These are phyloP conservation scores for Fusarium subglutinans DNA, from an alignment of 2,329 filamentous ascomycete species.

Conservation along the genomic window DNA sequence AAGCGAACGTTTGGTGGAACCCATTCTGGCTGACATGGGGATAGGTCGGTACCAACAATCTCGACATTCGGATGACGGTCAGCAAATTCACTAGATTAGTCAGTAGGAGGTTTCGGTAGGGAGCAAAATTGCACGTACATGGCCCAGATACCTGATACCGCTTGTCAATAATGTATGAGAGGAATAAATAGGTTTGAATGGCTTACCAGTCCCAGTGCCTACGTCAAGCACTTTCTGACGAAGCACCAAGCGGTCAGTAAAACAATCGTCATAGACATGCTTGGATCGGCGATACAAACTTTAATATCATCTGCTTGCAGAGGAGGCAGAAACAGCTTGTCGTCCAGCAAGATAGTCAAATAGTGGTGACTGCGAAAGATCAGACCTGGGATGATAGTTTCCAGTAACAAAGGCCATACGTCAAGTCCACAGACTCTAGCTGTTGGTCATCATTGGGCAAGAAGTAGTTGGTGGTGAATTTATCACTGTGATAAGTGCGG, in stretches of 20 bases:
- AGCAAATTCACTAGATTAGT: constrained; percentile 19
- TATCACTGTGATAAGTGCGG: constrained; percentile 25
- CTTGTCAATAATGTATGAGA: not conserved
- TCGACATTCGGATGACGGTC: constrained; percentile 26
- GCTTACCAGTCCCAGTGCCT: constrained; percentile 20
- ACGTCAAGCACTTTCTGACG: constrained; percentile 15
- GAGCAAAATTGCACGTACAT: not conserved
- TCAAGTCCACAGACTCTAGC: constrained; percentile 16
- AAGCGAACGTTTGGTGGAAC: constrained; percentile 36
- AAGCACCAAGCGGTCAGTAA: not conserved
- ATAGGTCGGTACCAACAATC: constrained; percentile 32
- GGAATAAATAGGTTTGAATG: rapidly evolving
- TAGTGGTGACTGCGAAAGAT: constrained; percentile 1
- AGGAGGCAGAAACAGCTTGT: constrained; percentile 3
- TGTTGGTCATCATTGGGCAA: constrained; percentile 22
- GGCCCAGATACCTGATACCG: constrained; percentile 14
- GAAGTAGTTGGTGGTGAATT: constrained; percentile 9
- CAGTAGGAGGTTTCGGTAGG: rapidly evolving
- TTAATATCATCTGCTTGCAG: not conserved
- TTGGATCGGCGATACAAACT: not conserved
- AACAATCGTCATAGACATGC: rapidly evolving
- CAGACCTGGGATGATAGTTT: not conserved
- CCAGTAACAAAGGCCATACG: not conserved
- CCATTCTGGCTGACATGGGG: constrained; percentile 32
- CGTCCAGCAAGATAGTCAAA: constrained; percentile 3